These are phyloP conservation scores for Scutellaria baicalensis DNA, from an alignment of 257 asterid species.

Conservation along the genomic window DNA sequence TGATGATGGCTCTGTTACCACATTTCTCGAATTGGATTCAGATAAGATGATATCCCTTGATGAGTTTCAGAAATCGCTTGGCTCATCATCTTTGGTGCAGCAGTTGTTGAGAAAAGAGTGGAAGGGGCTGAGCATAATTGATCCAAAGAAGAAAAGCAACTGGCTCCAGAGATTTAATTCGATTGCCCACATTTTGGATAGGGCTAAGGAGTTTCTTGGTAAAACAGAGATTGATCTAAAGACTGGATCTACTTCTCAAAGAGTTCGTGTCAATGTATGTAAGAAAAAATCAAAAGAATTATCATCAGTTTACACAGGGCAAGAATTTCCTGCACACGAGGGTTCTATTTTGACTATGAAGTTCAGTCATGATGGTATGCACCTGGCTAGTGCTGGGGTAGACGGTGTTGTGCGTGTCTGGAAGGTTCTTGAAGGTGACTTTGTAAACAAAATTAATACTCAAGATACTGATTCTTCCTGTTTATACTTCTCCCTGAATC, in stretches of 20 bases:
- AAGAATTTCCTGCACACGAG: conserved; percentile 77
- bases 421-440: conserved; percentile 70
- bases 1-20: conserved; percentile 35
- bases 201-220: conserved; percentile 29
- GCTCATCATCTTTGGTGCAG: conserved; percentile 56
- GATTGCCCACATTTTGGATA: conserved; percentile 26
- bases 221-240: conserved; percentile 23
- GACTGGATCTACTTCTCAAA: conserved; percentile 18
- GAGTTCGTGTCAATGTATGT: conserved; percentile 36
- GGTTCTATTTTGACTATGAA: conserved; percentile 87
- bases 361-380: conserved; percentile 79
- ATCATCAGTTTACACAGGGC: conserved; percentile 62
- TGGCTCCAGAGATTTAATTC: conserved; percentile 53
- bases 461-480: conserved; percentile 60
- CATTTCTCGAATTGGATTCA: conserved; percentile 50
- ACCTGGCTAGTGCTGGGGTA: conserved; percentile 84
- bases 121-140: conserved; percentile 16
- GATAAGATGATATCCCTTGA: conserved; percentile 45
- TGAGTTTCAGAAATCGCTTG: conserved; percentile 53
- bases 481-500: conserved; percentile 53
- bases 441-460: conserved; percentile 21
- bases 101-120: conserved; percentile 42
- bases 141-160: conserved; percentile 40
- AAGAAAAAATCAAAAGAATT: conserved; percentile 58
- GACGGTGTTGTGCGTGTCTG: conserved; percentile 86